These are phyloP conservation scores for Amyloporia xantha DNA, from an alignment of 768 basidiomycete genomes.

Conservation along the genomic window DNA sequence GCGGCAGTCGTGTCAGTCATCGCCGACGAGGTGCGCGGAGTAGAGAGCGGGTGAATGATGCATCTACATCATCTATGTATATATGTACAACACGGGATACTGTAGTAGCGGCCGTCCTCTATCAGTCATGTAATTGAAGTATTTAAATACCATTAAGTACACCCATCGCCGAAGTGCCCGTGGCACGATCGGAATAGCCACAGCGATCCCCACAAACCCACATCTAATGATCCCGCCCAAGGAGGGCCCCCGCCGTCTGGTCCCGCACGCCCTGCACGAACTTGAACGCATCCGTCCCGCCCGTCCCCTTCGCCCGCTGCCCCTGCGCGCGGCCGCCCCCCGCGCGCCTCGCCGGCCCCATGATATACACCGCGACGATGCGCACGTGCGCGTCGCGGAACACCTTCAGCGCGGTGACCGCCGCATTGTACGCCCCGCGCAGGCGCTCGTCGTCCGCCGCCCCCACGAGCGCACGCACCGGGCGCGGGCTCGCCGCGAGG, in stretches of 20 bases:
- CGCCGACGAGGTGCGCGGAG: too few species aligned
- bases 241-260: constrained; percentile 33
- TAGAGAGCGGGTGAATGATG: not conserved
- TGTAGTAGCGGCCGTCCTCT: not conserved
- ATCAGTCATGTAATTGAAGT: too few species aligned
- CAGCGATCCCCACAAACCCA: not conserved
- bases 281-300: constrained; percentile 48
- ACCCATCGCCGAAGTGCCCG: not conserved
- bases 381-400: constrained; percentile 55
- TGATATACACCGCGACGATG: constrained; percentile 50
- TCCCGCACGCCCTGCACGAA: constrained; percentile 55
- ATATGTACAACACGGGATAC: not conserved
- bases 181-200: not conserved
- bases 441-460: constrained; percentile 16
- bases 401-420: constrained; percentile 42
- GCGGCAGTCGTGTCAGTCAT: too few species aligned
- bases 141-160: too few species aligned
- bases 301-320: constrained; percentile 37
- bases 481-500: constrained; percentile 39
- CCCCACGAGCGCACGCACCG: constrained; percentile 39
- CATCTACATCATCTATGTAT: not conserved
- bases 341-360: constrained; percentile 30
- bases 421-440: constrained; percentile 40
- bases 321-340: not conserved
- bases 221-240: constrained; percentile 8